Evolutionary conservation across 805 yeast species (phyloP).

Genomic region (Yamadazyma philogaea): DNA sequence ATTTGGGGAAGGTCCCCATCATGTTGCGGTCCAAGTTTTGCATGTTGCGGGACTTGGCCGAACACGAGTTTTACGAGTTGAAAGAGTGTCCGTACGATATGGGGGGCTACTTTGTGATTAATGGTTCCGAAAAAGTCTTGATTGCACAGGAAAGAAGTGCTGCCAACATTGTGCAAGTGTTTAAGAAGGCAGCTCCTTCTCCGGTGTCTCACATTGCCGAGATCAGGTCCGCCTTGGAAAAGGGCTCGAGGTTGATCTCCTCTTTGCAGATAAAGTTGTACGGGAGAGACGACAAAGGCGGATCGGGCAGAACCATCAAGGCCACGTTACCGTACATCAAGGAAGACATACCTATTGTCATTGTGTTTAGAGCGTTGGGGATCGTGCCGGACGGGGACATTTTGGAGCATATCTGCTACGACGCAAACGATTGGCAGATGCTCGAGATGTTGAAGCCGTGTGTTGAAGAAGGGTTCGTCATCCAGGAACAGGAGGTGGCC

Average conservation of each 20-base stretch:
- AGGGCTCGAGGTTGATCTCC: constrained; percentile 92
- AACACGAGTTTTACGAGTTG: constrained; percentile 89
- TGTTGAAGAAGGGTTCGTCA: constrained; percentile 97
- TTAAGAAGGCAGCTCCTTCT: constrained; percentile 95
- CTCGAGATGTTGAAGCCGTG: constrained; percentile 98
- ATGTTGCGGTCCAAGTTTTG: constrained; percentile 97
- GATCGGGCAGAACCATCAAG: constrained; percentile 76
- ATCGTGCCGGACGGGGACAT: constrained; percentile 99
- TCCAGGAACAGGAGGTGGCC: constrained; percentile 97
- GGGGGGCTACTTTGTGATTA: constrained; percentile 98
- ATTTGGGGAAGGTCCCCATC: constrained; percentile 95
- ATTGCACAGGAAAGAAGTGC: constrained; percentile 99
- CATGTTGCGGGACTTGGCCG: constrained; percentile 83
- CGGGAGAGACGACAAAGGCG: constrained; percentile 73
- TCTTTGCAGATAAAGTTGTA: constrained; percentile 91
- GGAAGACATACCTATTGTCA: constrained; percentile 94
- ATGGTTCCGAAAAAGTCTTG: constrained; percentile 96
- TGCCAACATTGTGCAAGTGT: constrained; percentile 97
- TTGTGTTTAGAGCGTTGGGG: constrained; percentile 96
- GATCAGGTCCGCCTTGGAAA: constrained; percentile 93
- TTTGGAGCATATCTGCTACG: constrained; percentile 96
- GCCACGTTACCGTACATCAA: constrained; percentile 96
- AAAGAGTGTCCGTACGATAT: constrained; percentile 99
- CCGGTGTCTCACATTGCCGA: constrained; percentile 96
- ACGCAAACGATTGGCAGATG: constrained; percentile 99